Percentiles rank a stretch among this genome's conserved stretches.
These are phyloP conservation scores for Perilla frutescens DNA, from an alignment of 257 asterid genomes.

Conservation along the genomic window DNA sequence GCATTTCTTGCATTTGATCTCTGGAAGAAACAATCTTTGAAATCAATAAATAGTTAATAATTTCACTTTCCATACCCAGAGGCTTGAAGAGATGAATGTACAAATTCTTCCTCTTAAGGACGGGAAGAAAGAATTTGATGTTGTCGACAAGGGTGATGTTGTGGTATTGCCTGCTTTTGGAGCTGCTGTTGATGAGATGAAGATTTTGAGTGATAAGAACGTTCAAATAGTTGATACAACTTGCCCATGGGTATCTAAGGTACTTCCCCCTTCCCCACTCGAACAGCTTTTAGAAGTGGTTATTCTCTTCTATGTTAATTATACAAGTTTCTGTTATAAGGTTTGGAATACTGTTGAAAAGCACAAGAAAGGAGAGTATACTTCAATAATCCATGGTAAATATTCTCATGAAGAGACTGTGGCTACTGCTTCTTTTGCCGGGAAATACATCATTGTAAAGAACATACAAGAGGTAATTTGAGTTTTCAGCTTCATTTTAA, in stretches of 20 bases:
- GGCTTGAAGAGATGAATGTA: slow-evolving; percentile 81
- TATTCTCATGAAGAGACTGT: slow-evolving; percentile 92
- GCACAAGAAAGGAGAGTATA: slow-evolving; percentile 96
- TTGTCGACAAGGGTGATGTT: slow-evolving; percentile 81
- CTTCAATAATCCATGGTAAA: slow-evolving; percentile 96
- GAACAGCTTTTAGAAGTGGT: slow-evolving; percentile 2
- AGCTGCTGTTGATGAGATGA: slow-evolving; percentile 95
- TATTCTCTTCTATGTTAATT: slow-evolving; percentile 9
- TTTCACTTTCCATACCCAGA: slow-evolving; percentile 47
- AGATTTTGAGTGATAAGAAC: slow-evolving; percentile 72
- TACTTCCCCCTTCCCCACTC: slow-evolving; percentile 33
- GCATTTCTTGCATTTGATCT: slow-evolving; percentile 2
- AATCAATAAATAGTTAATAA: slow-evolving; percentile 3
- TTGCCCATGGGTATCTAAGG: slow-evolving; percentile 99
- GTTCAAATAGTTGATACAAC: slow-evolving; percentile 98
- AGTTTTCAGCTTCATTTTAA: slow-evolving; percentile 18
- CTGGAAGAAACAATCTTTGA: slow-evolving; percentile 20
- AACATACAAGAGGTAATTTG: slow-evolving; percentile 83
- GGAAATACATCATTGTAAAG: slow-evolving; percentile 83
- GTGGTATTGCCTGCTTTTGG: slow-evolving; percentile 98
- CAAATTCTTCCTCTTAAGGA: slow-evolving; percentile 63
- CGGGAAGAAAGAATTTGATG: slow-evolving; percentile 72
- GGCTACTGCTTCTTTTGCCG: slow-evolving; percentile 99
- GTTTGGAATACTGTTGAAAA: slow-evolving; percentile 95
- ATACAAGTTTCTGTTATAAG: slow-evolving; percentile 44